Conservation (phyloP, 805 yeast species). For the Metschnikowia gruessii region DNA sequence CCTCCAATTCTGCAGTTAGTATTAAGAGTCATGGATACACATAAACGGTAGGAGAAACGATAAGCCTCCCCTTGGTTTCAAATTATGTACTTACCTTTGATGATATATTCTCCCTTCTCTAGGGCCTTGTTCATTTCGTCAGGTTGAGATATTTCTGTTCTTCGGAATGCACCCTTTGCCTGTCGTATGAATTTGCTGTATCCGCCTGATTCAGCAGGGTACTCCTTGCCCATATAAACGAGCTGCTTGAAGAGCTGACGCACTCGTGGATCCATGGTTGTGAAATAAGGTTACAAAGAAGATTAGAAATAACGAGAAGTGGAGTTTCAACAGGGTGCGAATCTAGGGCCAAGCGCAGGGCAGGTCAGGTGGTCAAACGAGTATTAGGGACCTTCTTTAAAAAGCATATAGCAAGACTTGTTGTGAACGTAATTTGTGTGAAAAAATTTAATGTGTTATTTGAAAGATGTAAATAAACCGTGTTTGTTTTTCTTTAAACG, state of each 20-base stretch:
- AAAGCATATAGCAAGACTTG: too few species aligned
- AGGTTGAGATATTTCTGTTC: constrained; percentile 15
- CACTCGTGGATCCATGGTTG: constrained; percentile 16
- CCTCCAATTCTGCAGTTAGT: constrained; percentile 30
- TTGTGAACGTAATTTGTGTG: too few species aligned
- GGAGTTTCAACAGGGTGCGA: too few species aligned
- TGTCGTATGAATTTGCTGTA: constrained; percentile 22
- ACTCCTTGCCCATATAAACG: constrained; percentile 35
- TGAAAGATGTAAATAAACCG: too few species aligned
- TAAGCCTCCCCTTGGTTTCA: too few species aligned
- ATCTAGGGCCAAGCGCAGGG: too few species aligned
- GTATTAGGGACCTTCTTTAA: too few species aligned
- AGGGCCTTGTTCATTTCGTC: constrained; percentile 25
- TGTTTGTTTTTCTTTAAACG: too few species aligned
- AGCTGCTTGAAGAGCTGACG: constrained; percentile 23
- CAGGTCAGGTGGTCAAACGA: too few species aligned
- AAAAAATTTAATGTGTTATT: too few species aligned
- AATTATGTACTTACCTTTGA: constrained; percentile 21
- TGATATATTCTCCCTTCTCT: constrained; percentile 29
- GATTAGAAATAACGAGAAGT: too few species aligned
- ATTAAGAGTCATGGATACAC: not conserved
- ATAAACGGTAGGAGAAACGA: not conserved
- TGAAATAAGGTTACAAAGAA: not conserved
- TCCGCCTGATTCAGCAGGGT: constrained; percentile 34
- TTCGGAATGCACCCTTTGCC: constrained; percentile 23